phyloP scores from a whole-genome alignment of 2,329 filamentous ascomycete species.

The Albifimbria verrucaria region DNA sequence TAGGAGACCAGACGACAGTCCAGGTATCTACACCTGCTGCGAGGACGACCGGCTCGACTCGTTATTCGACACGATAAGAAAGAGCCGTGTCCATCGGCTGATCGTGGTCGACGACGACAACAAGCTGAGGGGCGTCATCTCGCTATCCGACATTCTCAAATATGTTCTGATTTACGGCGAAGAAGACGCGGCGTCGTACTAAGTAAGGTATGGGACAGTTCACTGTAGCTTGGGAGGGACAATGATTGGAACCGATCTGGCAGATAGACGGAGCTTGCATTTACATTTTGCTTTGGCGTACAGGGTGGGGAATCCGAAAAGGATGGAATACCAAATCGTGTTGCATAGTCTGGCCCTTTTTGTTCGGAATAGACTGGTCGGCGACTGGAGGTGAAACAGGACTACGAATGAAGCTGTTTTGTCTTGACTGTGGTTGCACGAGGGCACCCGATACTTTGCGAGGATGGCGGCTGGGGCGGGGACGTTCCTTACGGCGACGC shows the following conservation, averaged over 20 bases:
- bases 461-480: no score
- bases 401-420: not conserved
- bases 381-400: not conserved
- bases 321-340: not conserved
- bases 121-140: conserved; percentile 83
- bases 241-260: not conserved
- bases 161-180: conserved; percentile 85
- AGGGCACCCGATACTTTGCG: no score
- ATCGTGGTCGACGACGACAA: conserved; percentile 90
- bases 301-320: not conserved
- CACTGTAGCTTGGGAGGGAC: no score
- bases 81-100: conserved; percentile 88
- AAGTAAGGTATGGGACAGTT: no score
- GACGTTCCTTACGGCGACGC: no score
- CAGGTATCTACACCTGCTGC: conserved; percentile 94
- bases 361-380: not conserved
- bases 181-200: conserved; percentile 40
- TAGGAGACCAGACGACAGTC: conserved; percentile 85
- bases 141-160: conserved; percentile 92
- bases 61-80: conserved; percentile 94
- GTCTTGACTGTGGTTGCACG: no score
- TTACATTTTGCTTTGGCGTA: not conserved
- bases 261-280: not conserved
- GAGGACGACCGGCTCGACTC: conserved; percentile 89
- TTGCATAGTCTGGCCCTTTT: conserved; percentile 1